These are phyloP conservation scores for Globisporangium paroecandrum DNA, from an alignment of 352 stramenopile species.

Conservation along the genomic window DNA sequence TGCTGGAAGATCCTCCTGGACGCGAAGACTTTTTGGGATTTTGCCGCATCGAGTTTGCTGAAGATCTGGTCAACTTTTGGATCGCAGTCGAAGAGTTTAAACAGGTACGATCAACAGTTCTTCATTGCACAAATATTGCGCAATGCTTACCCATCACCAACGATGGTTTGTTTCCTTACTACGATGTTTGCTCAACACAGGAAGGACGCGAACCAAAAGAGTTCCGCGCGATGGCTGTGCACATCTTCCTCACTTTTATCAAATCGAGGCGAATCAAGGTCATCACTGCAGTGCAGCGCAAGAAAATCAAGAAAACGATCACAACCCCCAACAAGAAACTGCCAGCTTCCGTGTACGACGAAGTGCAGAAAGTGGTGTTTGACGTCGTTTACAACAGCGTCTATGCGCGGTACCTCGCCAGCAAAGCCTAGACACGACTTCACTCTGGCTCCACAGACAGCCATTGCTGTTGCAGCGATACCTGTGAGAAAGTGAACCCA, in stretches of 20 bases:
- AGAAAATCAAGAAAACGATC: constrained; percentile 65
- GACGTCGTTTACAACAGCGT: constrained; percentile 55
- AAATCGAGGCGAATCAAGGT: constrained; percentile 60
- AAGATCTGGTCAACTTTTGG: constrained; percentile 60
- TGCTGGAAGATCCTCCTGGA: constrained; percentile 33
- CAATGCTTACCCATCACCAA: neutral
- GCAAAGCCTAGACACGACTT: neutral
- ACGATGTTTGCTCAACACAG: constrained; percentile 11
- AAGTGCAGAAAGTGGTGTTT: constrained; percentile 52
- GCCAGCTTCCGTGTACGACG: constrained; percentile 41
- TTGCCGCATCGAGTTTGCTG: constrained; percentile 43
- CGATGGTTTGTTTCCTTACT: neutral
- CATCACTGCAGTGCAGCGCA: constrained; percentile 59
- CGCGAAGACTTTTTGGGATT: constrained; percentile 41
- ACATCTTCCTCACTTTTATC: constrained; percentile 56
- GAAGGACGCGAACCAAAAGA: constrained; percentile 25
- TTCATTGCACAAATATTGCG: neutral
- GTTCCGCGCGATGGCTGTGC: constrained; percentile 41
- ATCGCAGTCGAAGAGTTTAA: constrained; percentile 58
- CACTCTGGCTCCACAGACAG: neutral
- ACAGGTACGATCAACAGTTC: constrained; percentile 21
- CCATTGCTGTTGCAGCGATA: neutral
- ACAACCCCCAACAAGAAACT: constrained; percentile 56
- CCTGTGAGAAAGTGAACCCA: neutral
- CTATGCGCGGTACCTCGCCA: constrained; percentile 39